A percentile compares a stretch with the other conserved stretches of the same genome.
Evolutionary conservation across 2,329 filamentous ascomycete species (phyloP).

Genomic region (Calonectria pauciramosa): DNA sequence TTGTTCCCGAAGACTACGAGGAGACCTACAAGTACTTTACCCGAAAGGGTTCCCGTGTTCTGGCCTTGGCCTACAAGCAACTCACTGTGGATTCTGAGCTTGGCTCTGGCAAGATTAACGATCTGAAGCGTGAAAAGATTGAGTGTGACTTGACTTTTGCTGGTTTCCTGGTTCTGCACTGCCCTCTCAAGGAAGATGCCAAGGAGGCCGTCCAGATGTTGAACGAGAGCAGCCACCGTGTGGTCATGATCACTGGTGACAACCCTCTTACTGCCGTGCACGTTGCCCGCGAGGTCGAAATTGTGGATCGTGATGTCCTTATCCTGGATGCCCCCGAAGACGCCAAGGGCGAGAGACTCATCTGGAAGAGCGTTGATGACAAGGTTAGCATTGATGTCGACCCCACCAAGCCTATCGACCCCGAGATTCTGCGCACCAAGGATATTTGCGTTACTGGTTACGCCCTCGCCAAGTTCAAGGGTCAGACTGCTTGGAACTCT

Average conservation of each 20-base stretch:
- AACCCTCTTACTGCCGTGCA: constrained; percentile 97
- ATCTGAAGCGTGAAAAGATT: constrained; percentile 92
- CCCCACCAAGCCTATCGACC: constrained; percentile 83
- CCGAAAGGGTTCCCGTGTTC: constrained; percentile 91
- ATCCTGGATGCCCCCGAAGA: constrained; percentile 97
- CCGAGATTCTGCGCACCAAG: constrained; percentile 84
- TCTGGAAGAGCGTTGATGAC: constrained; percentile 97
- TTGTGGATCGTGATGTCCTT: constrained; percentile 94
- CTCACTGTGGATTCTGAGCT: constrained; percentile 86
- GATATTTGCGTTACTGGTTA: constrained; percentile 98
- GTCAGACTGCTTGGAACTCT: constrained; percentile 79
- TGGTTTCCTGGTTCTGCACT: constrained; percentile 95
- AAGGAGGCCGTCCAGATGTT: constrained; percentile 95
- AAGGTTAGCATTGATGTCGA: constrained; percentile 89
- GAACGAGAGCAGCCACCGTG: constrained; percentile 98
- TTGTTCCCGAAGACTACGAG: constrained; percentile 89
- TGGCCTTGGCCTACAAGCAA: constrained; percentile 95
- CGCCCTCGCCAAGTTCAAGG: constrained; percentile 89
- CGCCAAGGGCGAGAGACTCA: constrained; percentile 83
- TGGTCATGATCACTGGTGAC: constrained; percentile 99
- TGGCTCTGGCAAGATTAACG: constrained; percentile 88
- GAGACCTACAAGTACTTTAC: constrained; percentile 99
- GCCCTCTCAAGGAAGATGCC: constrained; percentile 95
- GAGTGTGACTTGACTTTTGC: constrained; percentile 89
- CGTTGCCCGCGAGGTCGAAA: constrained; percentile 95